These are phyloP conservation scores for Trichoderma lentiforme DNA, from an alignment of 2,329 filamentous ascomycete genomes.

Conservation along the genomic window DNA sequence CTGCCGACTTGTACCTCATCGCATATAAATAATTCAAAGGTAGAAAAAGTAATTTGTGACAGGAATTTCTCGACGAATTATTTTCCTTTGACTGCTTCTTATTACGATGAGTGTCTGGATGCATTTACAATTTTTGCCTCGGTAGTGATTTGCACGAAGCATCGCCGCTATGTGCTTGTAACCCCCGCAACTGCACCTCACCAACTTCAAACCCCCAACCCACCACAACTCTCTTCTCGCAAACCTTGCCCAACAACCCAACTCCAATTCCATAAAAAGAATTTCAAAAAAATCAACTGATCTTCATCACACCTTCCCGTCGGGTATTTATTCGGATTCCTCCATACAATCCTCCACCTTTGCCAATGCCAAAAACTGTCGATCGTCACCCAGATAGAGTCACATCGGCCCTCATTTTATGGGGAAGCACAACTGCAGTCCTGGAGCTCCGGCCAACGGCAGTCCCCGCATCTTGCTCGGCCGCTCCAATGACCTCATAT, in stretches of 20 bases:
- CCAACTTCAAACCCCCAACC: not conserved
- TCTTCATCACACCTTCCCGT: constrained; percentile 10
- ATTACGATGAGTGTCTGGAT: not conserved
- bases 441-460: not conserved
- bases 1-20: not conserved
- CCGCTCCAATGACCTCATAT: constrained; percentile 11
- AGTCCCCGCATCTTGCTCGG: constrained; percentile 12
- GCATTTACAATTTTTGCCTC: not conserved
- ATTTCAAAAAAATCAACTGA: not conserved
- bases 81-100: not conserved
- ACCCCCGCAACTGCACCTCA: not conserved
- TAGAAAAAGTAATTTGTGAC: not conserved
- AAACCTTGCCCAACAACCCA: not conserved
- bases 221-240: not conserved
- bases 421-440: constrained; percentile 6
- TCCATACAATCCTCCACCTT: not conserved
- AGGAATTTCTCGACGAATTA: accelerated
- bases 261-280: not conserved
- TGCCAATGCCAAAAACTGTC: not conserved
- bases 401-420: constrained; percentile 14
- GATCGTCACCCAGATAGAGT: constrained; percentile 5
- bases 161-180: too few relatives aligned
- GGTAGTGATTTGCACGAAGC: not conserved
- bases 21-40: not conserved
- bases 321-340: constrained; percentile 14